Percentiles rank a stretch among this genome's conserved stretches.
Conservation (phyloP, 805 yeast genomes). For the Yarrowia osloensis region DNA sequence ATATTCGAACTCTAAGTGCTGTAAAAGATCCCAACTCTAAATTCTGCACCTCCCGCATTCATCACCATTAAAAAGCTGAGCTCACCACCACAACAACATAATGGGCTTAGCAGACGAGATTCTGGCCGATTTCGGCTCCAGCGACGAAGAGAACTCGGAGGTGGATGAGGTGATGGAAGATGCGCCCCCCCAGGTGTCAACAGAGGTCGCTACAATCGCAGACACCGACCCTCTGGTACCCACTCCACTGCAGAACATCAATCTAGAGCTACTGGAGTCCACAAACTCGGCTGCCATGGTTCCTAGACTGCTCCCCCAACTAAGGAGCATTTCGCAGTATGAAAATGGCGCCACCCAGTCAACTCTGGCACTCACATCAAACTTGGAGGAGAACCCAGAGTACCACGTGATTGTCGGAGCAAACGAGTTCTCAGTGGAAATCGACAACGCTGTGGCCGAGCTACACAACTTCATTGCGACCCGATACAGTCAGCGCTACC, state of each 20-base stretch:
- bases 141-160: conserved; percentile 34
- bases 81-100: neutral
- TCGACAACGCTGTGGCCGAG: conserved; percentile 55
- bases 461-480: conserved; percentile 54
- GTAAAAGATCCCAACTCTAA: neutral
- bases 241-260: neutral
- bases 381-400: conserved; percentile 38
- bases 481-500: conserved; percentile 62
- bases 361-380: conserved; percentile 17
- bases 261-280: neutral
- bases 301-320: neutral
- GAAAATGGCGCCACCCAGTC: conserved; percentile 11
- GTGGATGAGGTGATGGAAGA: conserved; percentile 23
- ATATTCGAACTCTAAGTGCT: neutral
- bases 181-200: neutral
- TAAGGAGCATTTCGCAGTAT: conserved; percentile 8
- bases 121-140: conserved; percentile 45
- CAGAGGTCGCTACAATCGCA: neutral
- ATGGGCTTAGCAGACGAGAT: conserved; percentile 47
- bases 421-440: conserved; percentile 56
- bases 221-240: neutral
- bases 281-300: neutral
- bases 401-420: conserved; percentile 54
- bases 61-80: neutral
- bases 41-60: neutral